A percentile compares a stretch with the other conserved stretches of the same genome.
Evolutionary conservation across 768 basidiomycete species (phyloP).

Genomic region (Leucosporidium creatinivorum): DNA sequence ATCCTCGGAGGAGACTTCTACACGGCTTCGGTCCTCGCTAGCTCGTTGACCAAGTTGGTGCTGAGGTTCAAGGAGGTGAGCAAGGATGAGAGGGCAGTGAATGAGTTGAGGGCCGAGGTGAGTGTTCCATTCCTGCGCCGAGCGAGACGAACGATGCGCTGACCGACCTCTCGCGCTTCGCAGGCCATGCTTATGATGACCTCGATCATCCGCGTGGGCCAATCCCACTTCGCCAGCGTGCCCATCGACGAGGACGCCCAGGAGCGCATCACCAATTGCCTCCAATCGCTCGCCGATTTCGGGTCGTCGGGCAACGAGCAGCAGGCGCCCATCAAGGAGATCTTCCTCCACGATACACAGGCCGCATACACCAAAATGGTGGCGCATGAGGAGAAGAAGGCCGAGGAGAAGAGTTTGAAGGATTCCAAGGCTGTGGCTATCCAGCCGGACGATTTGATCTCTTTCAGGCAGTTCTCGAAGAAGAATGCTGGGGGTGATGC

Average conservation of each 20-base stretch:
- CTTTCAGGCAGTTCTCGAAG: slow-evolving; percentile 92
- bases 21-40: slow-evolving; percentile 83
- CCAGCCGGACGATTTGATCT: slow-evolving; percentile 86
- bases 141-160: neutral
- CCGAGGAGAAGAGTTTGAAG: slow-evolving; percentile 78
- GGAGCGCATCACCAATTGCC: slow-evolving; percentile 92
- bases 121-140: slow-evolving; percentile 29
- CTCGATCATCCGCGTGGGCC: slow-evolving; percentile 90
- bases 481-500: slow-evolving; percentile 69
- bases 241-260: slow-evolving; percentile 98
- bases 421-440: slow-evolving; percentile 64
- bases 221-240: slow-evolving; percentile 85
- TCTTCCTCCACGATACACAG: slow-evolving; percentile 65
- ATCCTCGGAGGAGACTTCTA: slow-evolving; percentile 95
- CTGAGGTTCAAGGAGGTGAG: slow-evolving; percentile 58
- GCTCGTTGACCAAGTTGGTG: slow-evolving; percentile 82
- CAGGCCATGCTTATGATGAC: slow-evolving; percentile 98
- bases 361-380: slow-evolving; percentile 91
- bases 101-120: slow-evolving; percentile 80
- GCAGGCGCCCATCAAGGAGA: slow-evolving; percentile 47
- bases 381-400: slow-evolving; percentile 90
- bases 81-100: slow-evolving; percentile 47
- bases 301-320: slow-evolving; percentile 46
- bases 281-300: slow-evolving; percentile 75
- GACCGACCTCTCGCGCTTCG: neutral